Evolutionary conservation across 192 early-diverging fungal species (phyloP), one percentile per base, ranked within the genome.

Genomic region (Bifiguratus adelaidae): DNA sequence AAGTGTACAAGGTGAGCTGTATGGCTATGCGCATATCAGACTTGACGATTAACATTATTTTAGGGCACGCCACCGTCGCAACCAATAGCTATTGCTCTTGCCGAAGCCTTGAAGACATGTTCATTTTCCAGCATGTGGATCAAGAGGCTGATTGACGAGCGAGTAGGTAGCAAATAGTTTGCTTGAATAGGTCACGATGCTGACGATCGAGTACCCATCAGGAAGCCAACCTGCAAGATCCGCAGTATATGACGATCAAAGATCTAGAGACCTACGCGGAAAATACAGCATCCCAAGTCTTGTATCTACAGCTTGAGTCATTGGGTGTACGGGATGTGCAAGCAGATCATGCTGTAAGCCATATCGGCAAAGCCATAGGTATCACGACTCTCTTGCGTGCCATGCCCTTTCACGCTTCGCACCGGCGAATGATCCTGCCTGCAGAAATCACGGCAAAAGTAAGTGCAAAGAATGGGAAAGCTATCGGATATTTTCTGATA

Each of bases 261-360:
- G 84, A 89, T 42, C 73, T 96, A 51, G 92, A 98, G 69, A 58
- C 58, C 11, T 94, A 96, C 53, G 83, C 81, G 20, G 95, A 98
- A 55, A 83, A 86, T 45, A 90, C 92, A 0, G 80, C 82, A 18
- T 82, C 88, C 7, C 80, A 81, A n/a, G 41, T 98, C 44, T 53
- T 96, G 22, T 92, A 98, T 63, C 70, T 95, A 24, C 86, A 92
- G 28, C 69, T 95, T 19, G 86, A 98, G 50, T 81, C 85, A 1
- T 71, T 92, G 11, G 87, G 88, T 3, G 65, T 98, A 21, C 70
- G 76, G 12, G 77, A 88, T 50, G 74, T 85, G 35, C 71, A 86
- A 30, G 82, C 85, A 1, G 91, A 98, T 61, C 93, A 96, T 64
- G 81, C 79, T 7, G 86, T 84, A 3, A 85, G 86, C 21, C 89